A percentile compares a stretch with the other conserved stretches of the same genome.
Evolutionary conservation across 148 eudicot species (phyloP).

Genomic region (Diospyros lotus): DNA sequence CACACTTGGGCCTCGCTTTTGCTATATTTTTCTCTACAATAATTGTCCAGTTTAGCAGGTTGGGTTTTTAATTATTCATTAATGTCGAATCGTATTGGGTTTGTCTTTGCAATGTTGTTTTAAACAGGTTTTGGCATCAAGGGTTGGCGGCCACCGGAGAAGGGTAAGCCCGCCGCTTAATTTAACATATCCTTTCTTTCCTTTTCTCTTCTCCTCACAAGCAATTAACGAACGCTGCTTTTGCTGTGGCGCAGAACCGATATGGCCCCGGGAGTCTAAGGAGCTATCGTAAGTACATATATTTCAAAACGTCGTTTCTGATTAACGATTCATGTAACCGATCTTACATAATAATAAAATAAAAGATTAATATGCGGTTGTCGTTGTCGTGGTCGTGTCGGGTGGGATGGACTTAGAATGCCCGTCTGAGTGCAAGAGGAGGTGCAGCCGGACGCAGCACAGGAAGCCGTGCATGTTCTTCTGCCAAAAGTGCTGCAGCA

Average conservation of each 20-base stretch:
- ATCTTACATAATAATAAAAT: no score
- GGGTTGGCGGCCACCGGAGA: background rate
- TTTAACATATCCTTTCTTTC: no score
- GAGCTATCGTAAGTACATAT: background rate
- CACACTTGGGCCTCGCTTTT: no score
- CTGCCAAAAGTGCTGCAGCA: slow-evolving; percentile 11
- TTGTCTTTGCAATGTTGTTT: background rate
- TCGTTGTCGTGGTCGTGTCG: no score
- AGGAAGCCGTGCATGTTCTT: background rate
- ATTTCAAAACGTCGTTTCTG: no score
- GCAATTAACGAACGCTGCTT: no score
- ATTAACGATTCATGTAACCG: no score
- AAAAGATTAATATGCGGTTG: no score
- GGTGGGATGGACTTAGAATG: background rate
- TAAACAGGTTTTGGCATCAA: background rate
- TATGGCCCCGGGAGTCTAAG: background rate
- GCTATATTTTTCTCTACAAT: no score
- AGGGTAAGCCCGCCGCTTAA: background rate
- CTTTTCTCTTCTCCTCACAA: no score
- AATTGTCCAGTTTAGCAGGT: no score
- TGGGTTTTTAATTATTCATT: background rate
- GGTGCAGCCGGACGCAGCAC: slow-evolving; percentile 8
- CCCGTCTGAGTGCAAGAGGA: slow-evolving; percentile 1
- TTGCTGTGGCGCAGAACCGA: background rate
- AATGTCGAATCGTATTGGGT: background rate